Conservation (phyloP, 345 rosid genomes). For the Excoecaria cochinchinensis region DNA sequence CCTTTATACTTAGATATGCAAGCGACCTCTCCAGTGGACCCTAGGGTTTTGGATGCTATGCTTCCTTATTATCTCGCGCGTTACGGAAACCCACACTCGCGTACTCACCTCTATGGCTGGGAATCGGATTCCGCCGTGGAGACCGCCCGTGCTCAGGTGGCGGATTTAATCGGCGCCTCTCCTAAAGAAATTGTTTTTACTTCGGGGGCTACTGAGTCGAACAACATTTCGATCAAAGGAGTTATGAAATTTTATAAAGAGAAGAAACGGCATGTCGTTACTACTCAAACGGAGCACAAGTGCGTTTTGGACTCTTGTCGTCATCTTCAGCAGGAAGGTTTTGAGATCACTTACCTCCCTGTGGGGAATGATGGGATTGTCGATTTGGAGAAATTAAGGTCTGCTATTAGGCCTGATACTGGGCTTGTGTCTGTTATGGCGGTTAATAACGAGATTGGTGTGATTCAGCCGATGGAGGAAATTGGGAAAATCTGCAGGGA, state of each 20-base stretch:
- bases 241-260: slow-evolving; percentile 90
- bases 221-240: slow-evolving; percentile 84
- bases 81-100: slow-evolving; percentile 92
- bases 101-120: slow-evolving; percentile 96
- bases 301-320: slow-evolving; percentile 94
- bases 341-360: slow-evolving; percentile 82
- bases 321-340: slow-evolving; percentile 94
- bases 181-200: slow-evolving; percentile 87
- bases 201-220: slow-evolving; percentile 95
- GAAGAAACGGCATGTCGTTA: slow-evolving; percentile 81
- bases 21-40: slow-evolving; percentile 88
- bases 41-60: slow-evolving; percentile 85
- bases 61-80: slow-evolving; percentile 64
- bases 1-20: slow-evolving; percentile 83
- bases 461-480: slow-evolving; percentile 89
- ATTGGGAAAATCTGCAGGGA: slow-evolving; percentile 83
- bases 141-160: slow-evolving; percentile 69
- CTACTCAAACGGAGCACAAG: slow-evolving; percentile 97
- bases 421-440: slow-evolving; percentile 92
- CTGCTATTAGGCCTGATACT: slow-evolving; percentile 73
- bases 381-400: slow-evolving; percentile 58
- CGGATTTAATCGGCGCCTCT: slow-evolving; percentile 74
- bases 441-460: slow-evolving; percentile 95
- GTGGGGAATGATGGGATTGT: slow-evolving; percentile 71
- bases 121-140: slow-evolving; percentile 91